Base-by-base conservation (phyloP, 2,329 filamentous ascomycete species). In the Aureobasidium sp. region DNA sequence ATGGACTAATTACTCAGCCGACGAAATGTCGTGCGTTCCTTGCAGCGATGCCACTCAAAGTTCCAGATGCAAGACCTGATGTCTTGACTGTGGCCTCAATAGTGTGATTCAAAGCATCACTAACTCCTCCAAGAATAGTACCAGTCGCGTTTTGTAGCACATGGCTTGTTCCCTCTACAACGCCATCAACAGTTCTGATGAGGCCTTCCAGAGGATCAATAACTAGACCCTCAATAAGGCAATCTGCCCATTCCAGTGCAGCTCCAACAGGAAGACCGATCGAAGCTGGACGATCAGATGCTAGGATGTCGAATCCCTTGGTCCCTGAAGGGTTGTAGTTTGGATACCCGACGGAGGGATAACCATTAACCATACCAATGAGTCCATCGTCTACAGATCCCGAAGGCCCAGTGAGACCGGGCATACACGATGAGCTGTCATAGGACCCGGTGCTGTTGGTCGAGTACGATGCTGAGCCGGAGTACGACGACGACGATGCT, bases 281-380 rank as follows among this genome's bases (percentile, higher is more conserved):
- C 3, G 55, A 61, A 34, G 64, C 64, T 10, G 64, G 64, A 27
- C 64, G 44, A 26, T 63, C 41, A 13, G 36, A n/a, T 17, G 51
- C 47, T 3, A 27, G 32, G 7, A 59, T 48, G 20, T 56, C 41
- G 20, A 60, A 65, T 13, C 61, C 51, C n/a, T 53, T 61, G 12
- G 59, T 59, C 7, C 26, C 24, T 20, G 39, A 39, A 5, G 50
- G 55, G 41, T 65, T 65, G 48, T 63, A 65, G 26, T 65, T 63
- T 5, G 64, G 64, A 47, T 65, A 65, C 5, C 64, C 64, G 1
- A 65, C 64, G 1, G 61, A 47, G 17, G 46, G 62, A 56, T 53
- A 65, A 3, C 61, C 64, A 15, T 37, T 37, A 26, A 60, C 57
- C 15, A 51, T 51, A 26, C 57, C 57, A 17, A 60, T 43, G 7